Evolutionary conservation across 345 rosid species (phyloP).

Genomic region (Cardamine chenopodiifolia): DNA sequence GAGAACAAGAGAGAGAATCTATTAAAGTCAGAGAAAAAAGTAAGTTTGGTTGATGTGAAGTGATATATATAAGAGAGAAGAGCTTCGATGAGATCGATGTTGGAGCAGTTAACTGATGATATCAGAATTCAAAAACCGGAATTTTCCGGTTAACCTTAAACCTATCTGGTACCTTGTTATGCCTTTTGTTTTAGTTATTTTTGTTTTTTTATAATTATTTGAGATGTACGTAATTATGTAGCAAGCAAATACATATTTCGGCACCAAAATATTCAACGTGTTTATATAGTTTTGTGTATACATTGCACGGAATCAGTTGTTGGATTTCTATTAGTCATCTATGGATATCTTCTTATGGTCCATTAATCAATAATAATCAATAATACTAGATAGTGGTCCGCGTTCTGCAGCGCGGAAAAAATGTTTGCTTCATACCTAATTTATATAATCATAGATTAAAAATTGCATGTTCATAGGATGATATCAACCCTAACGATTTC

Average conservation of each 20-base stretch:
- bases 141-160: background rate
- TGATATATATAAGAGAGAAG: slow-evolving; percentile 11
- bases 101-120: background rate
- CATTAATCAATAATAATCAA: too few species aligned
- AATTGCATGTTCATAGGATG: too few species aligned
- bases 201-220: background rate
- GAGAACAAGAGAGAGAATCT: slow-evolving; percentile 1
- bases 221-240: background rate
- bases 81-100: slow-evolving; percentile 48
- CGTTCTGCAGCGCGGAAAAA: too few species aligned
- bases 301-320: background rate
- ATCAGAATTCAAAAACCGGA: background rate
- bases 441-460: too few species aligned
- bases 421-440: too few species aligned
- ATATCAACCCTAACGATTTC: too few species aligned
- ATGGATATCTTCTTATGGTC: too few species aligned
- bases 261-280: background rate
- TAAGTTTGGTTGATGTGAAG: slow-evolving; percentile 14
- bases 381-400: too few species aligned
- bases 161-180: background rate
- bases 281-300: background rate
- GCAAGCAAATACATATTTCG: background rate
- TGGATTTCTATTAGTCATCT: background rate
- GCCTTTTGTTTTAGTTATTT: too few species aligned
- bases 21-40: slow-evolving; percentile 27